These are phyloP conservation scores for Blastomyces silverae DNA, from an alignment of 2,329 filamentous ascomycete species.

Conservation along the genomic window DNA sequence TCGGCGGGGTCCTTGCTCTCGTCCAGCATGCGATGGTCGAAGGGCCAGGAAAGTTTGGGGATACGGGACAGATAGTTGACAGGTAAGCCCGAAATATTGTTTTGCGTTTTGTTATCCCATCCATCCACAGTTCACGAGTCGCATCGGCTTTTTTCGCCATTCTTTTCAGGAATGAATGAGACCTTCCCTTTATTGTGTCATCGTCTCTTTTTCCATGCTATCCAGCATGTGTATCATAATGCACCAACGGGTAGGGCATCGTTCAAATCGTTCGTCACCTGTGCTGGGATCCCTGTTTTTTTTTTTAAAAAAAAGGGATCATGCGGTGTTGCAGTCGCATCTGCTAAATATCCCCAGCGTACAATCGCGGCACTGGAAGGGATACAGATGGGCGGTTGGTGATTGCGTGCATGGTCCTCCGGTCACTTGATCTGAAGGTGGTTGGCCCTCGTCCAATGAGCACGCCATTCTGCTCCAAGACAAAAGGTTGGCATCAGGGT, in stretches of 20 bases:
- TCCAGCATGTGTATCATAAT: slow-evolving; percentile 8
- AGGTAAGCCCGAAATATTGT: slow-evolving; percentile 61
- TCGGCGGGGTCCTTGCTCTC: slow-evolving; percentile 67
- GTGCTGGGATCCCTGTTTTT: slow-evolving; percentile 3
- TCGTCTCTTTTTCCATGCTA: slow-evolving; percentile 2
- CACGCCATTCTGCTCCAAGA: slow-evolving; percentile 3
- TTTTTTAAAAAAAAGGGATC: slow-evolving; percentile 1
- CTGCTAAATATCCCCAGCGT: slow-evolving; percentile 15
- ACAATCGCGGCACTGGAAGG: slow-evolving; percentile 26
- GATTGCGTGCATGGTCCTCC: slow-evolving; percentile 49
- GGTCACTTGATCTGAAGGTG: slow-evolving; percentile 54
- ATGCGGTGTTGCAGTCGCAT: slow-evolving; percentile 15
- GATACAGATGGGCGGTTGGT: slow-evolving; percentile 23
- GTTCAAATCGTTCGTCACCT: not conserved
- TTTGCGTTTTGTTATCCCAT: slow-evolving; percentile 18
- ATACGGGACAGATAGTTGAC: slow-evolving; percentile 71
- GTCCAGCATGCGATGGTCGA: slow-evolving; percentile 64
- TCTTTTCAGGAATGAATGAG: slow-evolving; percentile 9
- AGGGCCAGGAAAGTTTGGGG: slow-evolving; percentile 69
- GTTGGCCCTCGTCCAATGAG: slow-evolving; percentile 26
- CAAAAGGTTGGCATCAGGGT: not conserved
- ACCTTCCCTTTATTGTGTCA: slow-evolving; percentile 11
- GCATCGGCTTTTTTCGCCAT: slow-evolving; percentile 22
- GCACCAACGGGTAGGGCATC: slow-evolving; percentile 11
- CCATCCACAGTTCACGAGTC: not conserved